Percentiles rank a stretch among this genome's conserved stretches.
Conservation (phyloP, 257 asterid species). For the Osmanthus fragrans region DNA sequence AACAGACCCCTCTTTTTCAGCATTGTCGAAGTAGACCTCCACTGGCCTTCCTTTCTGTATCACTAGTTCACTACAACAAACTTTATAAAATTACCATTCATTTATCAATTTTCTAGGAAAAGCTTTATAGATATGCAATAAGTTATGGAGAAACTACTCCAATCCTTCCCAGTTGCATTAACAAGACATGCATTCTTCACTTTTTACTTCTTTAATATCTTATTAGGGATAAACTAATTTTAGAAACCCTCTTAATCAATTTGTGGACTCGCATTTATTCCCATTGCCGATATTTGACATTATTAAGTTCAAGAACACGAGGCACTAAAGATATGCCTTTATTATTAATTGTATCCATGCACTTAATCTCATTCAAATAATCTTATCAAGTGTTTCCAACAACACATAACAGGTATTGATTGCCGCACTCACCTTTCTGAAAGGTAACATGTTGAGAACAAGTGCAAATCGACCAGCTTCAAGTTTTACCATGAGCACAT, state of each 20-base stretch:
- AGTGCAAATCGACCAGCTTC: background rate
- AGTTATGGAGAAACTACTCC: background rate
- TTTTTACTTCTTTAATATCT: background rate
- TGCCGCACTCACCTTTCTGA: background rate
- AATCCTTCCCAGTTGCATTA: background rate
- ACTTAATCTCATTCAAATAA: background rate
- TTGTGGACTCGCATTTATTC: background rate
- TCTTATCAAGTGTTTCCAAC: background rate
- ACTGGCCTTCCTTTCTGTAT: background rate
- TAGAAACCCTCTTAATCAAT: background rate
- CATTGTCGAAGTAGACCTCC: background rate
- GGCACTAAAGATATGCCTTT: background rate
- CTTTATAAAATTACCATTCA: background rate
- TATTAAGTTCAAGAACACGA: background rate
- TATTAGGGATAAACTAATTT: background rate
- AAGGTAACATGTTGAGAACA: background rate
- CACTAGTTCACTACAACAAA: background rate
- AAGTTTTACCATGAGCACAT: background rate
- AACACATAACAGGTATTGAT: background rate
- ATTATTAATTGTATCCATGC: background rate
- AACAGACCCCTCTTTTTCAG: background rate
- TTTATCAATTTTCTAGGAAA: background rate
- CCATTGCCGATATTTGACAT: background rate
- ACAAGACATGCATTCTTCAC: background rate
- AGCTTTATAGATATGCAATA: background rate